Base-by-base conservation (phyloP, 305 asterid genomes). In the Fraxinus greggii region DNA sequence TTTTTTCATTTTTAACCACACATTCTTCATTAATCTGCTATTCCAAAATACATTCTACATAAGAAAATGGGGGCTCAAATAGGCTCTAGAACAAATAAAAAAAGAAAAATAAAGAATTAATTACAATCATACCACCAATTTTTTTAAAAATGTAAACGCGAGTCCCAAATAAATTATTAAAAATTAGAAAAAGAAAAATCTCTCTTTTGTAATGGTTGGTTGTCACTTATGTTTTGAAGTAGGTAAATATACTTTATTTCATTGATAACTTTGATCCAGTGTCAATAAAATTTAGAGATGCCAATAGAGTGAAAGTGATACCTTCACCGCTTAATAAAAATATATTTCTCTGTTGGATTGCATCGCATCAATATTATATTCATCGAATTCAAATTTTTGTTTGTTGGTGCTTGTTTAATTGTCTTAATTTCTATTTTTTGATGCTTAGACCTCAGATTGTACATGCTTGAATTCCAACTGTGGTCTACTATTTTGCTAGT, bases 211-310 rank as follows among this genome's bases (percentile, higher is more conserved):
- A 81, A 83, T 31, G 82, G 82, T 28, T 78, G 79, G 84, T 86
- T 31, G 76, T 79, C 80, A 29, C 78, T 74, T 83, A 73, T 80
- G 74, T 32, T 72, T 76, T 31, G 79, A 82, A 85, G 81, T 78
- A 9, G 80, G 56, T 26, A 83, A 80, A 85, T 82, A 77, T 78
- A 40, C 78, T 82, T 19, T 86, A 83, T 84, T 84, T 83, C 87
- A 87, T 88, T 91, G 89, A 84, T 87, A 82, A 92, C 79, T 75
- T 81, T 83, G 89, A 84, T 83, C 80, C 82, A 82, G 84, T 81
- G 69, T 86, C 85, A 59, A 67, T 85, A 90, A 89, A 87, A 83
- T 83, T 88, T 90, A 85, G 90, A 91, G 88, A 93, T 84, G 89
- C 87, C 85, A 51, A 87, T 87, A 80, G 78, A 80, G 82, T 78